A percentile compares a stretch with the other conserved stretches of the same genome.
phyloP scores from a whole-genome alignment of 306 rosid genomes.

The Dalbergia cultrata region DNA sequence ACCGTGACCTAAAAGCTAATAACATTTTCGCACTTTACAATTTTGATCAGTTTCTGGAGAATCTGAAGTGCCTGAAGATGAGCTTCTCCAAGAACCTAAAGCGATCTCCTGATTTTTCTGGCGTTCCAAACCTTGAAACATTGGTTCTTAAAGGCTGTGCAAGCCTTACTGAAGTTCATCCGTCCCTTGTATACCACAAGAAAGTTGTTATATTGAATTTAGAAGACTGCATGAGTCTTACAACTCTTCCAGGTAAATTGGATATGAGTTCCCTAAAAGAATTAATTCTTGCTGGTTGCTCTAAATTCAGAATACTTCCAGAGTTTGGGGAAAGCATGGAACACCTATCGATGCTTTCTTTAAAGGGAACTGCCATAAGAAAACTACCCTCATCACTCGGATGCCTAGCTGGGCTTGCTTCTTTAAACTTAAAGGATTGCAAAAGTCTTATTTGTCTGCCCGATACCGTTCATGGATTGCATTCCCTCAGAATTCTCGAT shows the following conservation, averaged over 20 bases:
- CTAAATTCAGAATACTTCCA: constrained; percentile 38
- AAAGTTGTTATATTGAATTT: constrained; percentile 38
- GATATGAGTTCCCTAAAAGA: constrained; percentile 39
- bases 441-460: constrained; percentile 49
- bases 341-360: constrained; percentile 15
- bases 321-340: constrained; percentile 47
- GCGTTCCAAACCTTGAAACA: constrained; percentile 52
- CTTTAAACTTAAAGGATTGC: constrained; percentile 42
- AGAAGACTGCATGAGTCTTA: constrained; percentile 52
- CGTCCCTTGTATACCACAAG: constrained; percentile 38
- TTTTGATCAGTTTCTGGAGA: constrained; percentile 29
- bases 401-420: constrained; percentile 39
- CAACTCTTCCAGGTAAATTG: constrained; percentile 50
- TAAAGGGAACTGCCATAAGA: constrained; percentile 39
- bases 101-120: constrained; percentile 28
- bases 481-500: constrained; percentile 42
- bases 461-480: constrained; percentile 40
- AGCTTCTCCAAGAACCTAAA: constrained; percentile 40
- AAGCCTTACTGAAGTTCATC: constrained; percentile 46
- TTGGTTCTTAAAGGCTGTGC: constrained; percentile 48
- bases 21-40: not conserved
- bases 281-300: constrained; percentile 48
- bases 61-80: constrained; percentile 33
- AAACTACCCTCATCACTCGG: constrained; percentile 47
- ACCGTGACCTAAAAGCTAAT: constrained; percentile 20